These are phyloP conservation scores for Musa beccarii DNA, from an alignment of 176 grass and related monocot species.

Conservation along the genomic window DNA sequence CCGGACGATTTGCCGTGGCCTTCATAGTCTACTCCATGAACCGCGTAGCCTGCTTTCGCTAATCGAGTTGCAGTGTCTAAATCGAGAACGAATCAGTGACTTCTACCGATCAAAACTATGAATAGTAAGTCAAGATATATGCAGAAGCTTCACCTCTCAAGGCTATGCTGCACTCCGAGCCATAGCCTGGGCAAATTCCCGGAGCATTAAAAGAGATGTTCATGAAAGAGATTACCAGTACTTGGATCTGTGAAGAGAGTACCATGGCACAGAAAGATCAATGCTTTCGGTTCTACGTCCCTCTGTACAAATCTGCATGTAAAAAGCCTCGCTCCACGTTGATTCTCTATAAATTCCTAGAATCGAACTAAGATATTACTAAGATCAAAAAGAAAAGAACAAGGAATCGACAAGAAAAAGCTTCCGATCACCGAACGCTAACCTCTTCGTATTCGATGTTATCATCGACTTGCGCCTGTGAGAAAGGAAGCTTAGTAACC, in stretches of 20 bases:
- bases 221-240: too few species aligned
- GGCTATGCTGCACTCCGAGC: conserved; percentile 58
- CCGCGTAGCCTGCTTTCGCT: conserved; percentile 37
- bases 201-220: too few species aligned
- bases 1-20: conserved; percentile 65
- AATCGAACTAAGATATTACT: too few species aligned
- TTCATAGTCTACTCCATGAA: conserved; percentile 62
- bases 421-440: background rate
- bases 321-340: conserved; percentile 37
- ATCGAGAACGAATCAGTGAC: background rate
- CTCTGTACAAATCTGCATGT: conserved; percentile 35
- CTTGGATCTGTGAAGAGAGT: background rate
- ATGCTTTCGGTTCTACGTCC: conserved; percentile 33
- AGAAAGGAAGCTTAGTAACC: background rate
- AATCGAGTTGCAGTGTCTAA: conserved; percentile 35
- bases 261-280: conserved; percentile 57
- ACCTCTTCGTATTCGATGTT: conserved; percentile 22
- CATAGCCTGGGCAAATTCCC: conserved; percentile 20
- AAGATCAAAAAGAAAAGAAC: too few species aligned
- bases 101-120: too few species aligned
- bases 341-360: conserved; percentile 48
- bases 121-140: too few species aligned
- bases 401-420: background rate
- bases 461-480: background rate
- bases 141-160: conserved; percentile 32